Conservation (phyloP, 495 filamentous ascomycete species). For the Choiromyces venosus region DNA sequence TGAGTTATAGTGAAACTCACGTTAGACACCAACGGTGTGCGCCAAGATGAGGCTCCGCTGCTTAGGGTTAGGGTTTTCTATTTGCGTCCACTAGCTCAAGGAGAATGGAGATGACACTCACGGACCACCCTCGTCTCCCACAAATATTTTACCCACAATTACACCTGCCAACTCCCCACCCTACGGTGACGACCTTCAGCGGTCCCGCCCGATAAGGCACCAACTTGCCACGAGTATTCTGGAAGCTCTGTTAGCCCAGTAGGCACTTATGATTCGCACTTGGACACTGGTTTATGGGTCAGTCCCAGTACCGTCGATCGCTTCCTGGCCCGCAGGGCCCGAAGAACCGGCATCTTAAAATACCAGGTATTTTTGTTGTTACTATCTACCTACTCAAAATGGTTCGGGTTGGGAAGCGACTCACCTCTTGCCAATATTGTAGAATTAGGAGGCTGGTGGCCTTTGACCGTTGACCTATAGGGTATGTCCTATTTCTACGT, state of each 20-base stretch:
- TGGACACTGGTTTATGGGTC: background rate
- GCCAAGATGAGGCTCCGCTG: background rate
- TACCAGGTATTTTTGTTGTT: background rate
- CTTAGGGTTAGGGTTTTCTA: background rate
- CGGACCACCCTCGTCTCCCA: constrained; percentile 1
- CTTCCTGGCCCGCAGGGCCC: background rate
- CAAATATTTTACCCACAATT: background rate
- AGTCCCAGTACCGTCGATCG: background rate
- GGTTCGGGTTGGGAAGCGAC: background rate
- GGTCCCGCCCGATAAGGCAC: background rate
- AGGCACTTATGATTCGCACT: background rate
- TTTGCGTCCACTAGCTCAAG: background rate
- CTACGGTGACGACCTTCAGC: background rate
- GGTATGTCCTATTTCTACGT: constrained; percentile 12
- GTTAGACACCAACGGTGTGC: background rate
- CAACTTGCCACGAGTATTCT: constrained; percentile 1
- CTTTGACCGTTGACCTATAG: constrained; percentile 16
- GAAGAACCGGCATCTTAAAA: background rate
- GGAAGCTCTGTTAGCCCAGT: background rate
- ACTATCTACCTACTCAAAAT: background rate
- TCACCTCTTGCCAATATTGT: background rate
- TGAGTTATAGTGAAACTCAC: background rate
- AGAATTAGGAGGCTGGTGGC: background rate
- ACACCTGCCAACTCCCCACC: background rate
- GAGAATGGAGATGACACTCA: background rate